These are phyloP conservation scores for Candida insectorum DNA, from an alignment of 805 yeast species.

Conservation along the genomic window DNA sequence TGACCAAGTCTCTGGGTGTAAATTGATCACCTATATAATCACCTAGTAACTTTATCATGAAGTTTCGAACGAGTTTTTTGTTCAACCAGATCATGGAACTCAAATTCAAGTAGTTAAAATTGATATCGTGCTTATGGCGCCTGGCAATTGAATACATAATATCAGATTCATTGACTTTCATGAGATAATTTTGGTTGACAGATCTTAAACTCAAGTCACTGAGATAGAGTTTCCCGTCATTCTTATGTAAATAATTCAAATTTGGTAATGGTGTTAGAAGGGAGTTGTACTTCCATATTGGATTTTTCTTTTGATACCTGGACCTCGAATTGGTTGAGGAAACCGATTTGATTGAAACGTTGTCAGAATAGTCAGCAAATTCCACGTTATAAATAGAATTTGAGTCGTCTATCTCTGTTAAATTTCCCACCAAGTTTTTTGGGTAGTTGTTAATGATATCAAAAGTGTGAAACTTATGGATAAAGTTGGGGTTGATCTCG, in stretches of 20 bases:
- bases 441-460: constrained; percentile 39
- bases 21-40: constrained; percentile 8
- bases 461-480: constrained; percentile 34
- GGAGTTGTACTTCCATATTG: constrained; percentile 34
- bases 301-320: constrained; percentile 16
- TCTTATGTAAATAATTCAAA: constrained; percentile 26
- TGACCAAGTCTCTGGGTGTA: constrained; percentile 17
- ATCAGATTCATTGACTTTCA: constrained; percentile 29
- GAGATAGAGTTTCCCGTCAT: constrained; percentile 32
- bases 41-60: constrained; percentile 23
- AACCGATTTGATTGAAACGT: constrained; percentile 8
- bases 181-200: constrained; percentile 28
- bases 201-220: constrained; percentile 42
- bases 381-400: constrained; percentile 11
- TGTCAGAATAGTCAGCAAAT: constrained; percentile 5
- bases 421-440: constrained; percentile 18
- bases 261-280: constrained; percentile 36
- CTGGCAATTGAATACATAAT: constrained; percentile 23
- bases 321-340: constrained; percentile 2
- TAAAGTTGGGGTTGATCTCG: constrained; percentile 38
- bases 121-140: constrained; percentile 20
- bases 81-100: constrained; percentile 48
- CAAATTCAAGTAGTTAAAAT: constrained; percentile 37
- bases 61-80: constrained; percentile 33
- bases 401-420: constrained; percentile 13